These are phyloP conservation scores for Fusarium sp. DNA, from an alignment of 2,329 filamentous ascomycete genomes.

Conservation along the genomic window DNA sequence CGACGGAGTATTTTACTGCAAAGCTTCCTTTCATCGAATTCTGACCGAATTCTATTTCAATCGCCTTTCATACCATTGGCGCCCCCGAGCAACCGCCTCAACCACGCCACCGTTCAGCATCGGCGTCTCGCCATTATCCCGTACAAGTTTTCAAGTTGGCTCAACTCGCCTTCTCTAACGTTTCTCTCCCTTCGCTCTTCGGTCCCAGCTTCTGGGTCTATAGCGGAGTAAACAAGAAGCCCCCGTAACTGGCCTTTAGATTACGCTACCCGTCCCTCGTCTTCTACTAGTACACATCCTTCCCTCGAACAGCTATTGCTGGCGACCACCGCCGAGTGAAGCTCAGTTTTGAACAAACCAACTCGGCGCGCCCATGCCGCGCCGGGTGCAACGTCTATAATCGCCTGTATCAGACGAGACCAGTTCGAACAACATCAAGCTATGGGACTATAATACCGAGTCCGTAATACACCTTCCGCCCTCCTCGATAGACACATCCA, in stretches of 20 bases:
- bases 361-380: constrained; percentile 57
- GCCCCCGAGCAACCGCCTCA: constrained; percentile 11
- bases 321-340: constrained; percentile 44
- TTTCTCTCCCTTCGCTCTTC: constrained; percentile 87
- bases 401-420: constrained; percentile 34
- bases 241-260: constrained; percentile 80
- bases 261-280: constrained; percentile 14
- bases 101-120: constrained; percentile 27
- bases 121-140: constrained; percentile 46
- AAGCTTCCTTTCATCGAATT: constrained; percentile 15
- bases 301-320: constrained; percentile 25
- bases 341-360: constrained; percentile 50
- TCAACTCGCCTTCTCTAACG: constrained; percentile 78
- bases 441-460: constrained; percentile 53
- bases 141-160: constrained; percentile 88
- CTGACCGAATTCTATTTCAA: constrained; percentile 8
- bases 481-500: constrained; percentile 27
- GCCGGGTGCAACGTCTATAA: constrained; percentile 52
- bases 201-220: constrained; percentile 95
- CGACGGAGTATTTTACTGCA: constrained; percentile 11
- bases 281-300: constrained; percentile 15
- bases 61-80: constrained; percentile 14
- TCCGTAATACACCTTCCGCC: constrained; percentile 37
- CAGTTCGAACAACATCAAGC: constrained; percentile 37
- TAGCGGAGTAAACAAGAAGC: constrained; percentile 95